Evolutionary conservation across 2,329 filamentous ascomycete species (phyloP).

Genomic region (Neopestalotiopsis clavispora): DNA sequence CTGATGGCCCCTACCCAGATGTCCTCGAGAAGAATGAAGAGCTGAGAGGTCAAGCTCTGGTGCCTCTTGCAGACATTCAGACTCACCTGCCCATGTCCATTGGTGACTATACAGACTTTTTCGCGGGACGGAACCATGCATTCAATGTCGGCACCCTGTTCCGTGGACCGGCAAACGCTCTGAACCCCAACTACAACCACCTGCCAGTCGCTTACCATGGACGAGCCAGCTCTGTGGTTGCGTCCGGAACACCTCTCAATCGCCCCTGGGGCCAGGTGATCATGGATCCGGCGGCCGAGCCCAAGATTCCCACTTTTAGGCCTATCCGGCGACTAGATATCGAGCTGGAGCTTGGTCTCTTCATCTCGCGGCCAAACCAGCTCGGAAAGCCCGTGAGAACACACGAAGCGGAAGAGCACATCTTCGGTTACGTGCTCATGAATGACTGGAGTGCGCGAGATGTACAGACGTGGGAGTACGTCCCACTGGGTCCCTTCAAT

Average conservation of each 20-base stretch:
- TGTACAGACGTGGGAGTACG: constrained; percentile 84
- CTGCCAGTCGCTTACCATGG: constrained; percentile 84
- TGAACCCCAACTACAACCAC: constrained; percentile 83
- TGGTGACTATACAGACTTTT: constrained; percentile 87
- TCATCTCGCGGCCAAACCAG: constrained; percentile 68
- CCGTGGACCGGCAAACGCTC: constrained; percentile 71
- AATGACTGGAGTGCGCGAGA: constrained; percentile 90
- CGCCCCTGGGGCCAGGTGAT: constrained; percentile 75
- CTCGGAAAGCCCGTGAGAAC: constrained; percentile 71
- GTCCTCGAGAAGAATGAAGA: constrained; percentile 66
- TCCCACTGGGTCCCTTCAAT: constrained; percentile 82
- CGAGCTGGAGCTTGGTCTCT: constrained; percentile 80
- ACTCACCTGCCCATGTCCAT: constrained; percentile 78
- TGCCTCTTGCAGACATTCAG: constrained; percentile 64
- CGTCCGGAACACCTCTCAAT: constrained; percentile 74
- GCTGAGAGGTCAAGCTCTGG: constrained; percentile 62
- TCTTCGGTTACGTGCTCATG: constrained; percentile 82
- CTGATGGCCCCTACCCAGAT: constrained; percentile 61
- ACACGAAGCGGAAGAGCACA: constrained; percentile 67
- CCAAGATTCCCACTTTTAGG: constrained; percentile 65
- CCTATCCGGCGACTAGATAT: constrained; percentile 74
- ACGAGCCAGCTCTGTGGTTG: constrained; percentile 74
- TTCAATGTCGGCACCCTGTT: constrained; percentile 71
- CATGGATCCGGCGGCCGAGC: constrained; percentile 54
- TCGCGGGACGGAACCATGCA: constrained; percentile 79